Evolutionary conservation across 148 eudicot species (phyloP), one percentile per base, ranked within the genome.

Genomic region (Rhododendron molle): DNA sequence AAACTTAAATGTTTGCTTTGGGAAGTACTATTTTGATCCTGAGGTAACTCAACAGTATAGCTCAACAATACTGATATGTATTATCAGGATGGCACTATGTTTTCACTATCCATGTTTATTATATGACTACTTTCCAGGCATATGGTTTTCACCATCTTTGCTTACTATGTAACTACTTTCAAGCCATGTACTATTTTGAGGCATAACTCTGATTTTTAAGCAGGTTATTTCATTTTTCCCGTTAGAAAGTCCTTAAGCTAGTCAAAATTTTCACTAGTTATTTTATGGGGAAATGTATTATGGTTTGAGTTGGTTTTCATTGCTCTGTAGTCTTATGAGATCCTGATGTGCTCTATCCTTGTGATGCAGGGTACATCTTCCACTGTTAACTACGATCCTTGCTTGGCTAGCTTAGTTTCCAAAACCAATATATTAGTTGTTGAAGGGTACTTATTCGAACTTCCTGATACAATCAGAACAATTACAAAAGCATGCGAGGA

Each of bases 391-490:
- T 97, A 94, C 76, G 98, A 94, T 93, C 78, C 96, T n/a, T 89
- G 89, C 84, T 89, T 97, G 89, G 93, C 95, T 36, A 91, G 90
- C 84, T 58, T 87, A 83, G 85, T 97, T 71, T 91, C 98, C 72
- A 95, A 92, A 86, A 94, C 99, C 83, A 95, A 90, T 67, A 92
- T 97, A 85, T 93, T 97, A 76, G 93, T 94, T 80, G 93, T 97
- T 78, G 99, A 97, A 88, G 99, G 99, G 73, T 97, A 97, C 89
- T 88, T 97, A 73, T 97, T 97, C 82, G 99, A 97, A 91, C 89
- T 95, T 87, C 95, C 94, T 62, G 98, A 97, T 87, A 97, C 99
- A 50, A 95, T 97, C 71, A 92, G 87, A 89, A 88, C 98, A 28
- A 93, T 97, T 46, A 88, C 91, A 72, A 91, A 87, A 92, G 98